Percentiles rank a stretch among this genome's conserved stretches.
Evolutionary conservation across 768 basidiomycete species (phyloP).

Genomic region (Suillus brevipes): DNA sequence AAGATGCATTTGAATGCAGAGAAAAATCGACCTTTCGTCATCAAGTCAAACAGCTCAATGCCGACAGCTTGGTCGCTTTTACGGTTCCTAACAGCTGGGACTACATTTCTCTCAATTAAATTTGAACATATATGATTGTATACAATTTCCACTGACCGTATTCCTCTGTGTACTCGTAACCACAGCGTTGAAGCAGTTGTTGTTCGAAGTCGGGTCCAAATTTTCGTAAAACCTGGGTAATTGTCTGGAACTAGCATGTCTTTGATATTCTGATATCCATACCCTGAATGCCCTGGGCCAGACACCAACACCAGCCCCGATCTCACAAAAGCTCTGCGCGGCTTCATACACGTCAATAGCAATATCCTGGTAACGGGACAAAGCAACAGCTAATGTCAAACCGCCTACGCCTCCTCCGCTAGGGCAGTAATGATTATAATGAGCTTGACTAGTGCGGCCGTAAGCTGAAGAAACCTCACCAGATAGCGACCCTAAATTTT

Average conservation of each 20-base stretch:
- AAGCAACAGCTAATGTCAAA: slow-evolving; percentile 37
- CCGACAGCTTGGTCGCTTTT: slow-evolving; percentile 62
- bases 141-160: slow-evolving; percentile 16
- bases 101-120: slow-evolving; percentile 33
- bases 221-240: slow-evolving; percentile 22
- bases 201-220: slow-evolving; percentile 20
- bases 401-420: slow-evolving; percentile 46
- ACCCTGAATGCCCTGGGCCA: slow-evolving; percentile 40
- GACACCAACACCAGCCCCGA: slow-evolving; percentile 60
- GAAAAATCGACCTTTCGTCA: slow-evolving; percentile 51
- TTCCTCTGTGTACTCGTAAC: slow-evolving; percentile 22
- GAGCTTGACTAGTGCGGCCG: neutral
- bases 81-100: slow-evolving; percentile 52
- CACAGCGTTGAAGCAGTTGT: slow-evolving; percentile 20
- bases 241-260: neutral
- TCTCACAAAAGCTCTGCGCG: slow-evolving; percentile 47
- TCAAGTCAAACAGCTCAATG: slow-evolving; percentile 52
- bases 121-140: neutral
- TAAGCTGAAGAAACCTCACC: slow-evolving; percentile 13
- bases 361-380: slow-evolving; percentile 48
- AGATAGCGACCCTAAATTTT: slow-evolving; percentile 31
- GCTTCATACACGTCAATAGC: slow-evolving; percentile 59
- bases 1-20: neutral
- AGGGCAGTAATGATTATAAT: neutral
- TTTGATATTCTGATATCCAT: neutral